Evolutionary conservation across 2,329 filamentous ascomycete species (phyloP).

Genomic region (Diplodia sapinea): DNA sequence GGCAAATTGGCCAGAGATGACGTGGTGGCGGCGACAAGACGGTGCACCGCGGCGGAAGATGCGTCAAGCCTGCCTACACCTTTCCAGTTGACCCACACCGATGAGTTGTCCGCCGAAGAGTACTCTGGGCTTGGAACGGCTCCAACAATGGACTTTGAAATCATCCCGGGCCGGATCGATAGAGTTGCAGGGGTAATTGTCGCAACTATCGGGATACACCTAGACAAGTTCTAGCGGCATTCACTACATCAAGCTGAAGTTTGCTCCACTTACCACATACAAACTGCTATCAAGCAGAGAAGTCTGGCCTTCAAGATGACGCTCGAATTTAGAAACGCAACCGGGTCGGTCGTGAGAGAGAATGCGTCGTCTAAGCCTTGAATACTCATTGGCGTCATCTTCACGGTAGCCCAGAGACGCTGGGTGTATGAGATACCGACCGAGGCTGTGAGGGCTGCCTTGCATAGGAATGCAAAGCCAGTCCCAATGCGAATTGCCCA

Average conservation of each 20-base stretch:
- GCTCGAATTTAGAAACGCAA: not conserved
- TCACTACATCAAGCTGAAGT: not conserved
- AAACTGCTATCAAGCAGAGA: not conserved
- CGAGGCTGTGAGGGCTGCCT: not conserved
- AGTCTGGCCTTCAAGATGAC: not conserved
- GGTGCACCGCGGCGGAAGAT: not conserved
- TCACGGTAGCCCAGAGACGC: not conserved
- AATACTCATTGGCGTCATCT: not conserved
- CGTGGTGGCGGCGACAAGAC: not conserved
- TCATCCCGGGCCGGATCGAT: not conserved
- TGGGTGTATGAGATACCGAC: constrained; percentile 11
- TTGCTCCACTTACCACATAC: constrained; percentile 4
- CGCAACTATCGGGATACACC: constrained; percentile 8
- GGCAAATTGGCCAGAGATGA: not conserved
- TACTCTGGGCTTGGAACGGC: not conserved
- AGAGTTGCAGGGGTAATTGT: constrained; percentile 3
- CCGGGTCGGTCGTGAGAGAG: constrained; percentile 3
- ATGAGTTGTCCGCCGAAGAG: not conserved
- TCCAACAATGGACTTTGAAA: not conserved
- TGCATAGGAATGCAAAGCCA: not conserved
- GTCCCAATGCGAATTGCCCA: constrained; percentile 16
- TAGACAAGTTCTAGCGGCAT: not conserved
- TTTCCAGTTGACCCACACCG: not conserved
- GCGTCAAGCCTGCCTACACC: not conserved
- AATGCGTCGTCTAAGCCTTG: constrained; percentile 6